Conservation (phyloP, 2,329 filamentous ascomycete genomes). For the Aspergillus aculeatus region DNA sequence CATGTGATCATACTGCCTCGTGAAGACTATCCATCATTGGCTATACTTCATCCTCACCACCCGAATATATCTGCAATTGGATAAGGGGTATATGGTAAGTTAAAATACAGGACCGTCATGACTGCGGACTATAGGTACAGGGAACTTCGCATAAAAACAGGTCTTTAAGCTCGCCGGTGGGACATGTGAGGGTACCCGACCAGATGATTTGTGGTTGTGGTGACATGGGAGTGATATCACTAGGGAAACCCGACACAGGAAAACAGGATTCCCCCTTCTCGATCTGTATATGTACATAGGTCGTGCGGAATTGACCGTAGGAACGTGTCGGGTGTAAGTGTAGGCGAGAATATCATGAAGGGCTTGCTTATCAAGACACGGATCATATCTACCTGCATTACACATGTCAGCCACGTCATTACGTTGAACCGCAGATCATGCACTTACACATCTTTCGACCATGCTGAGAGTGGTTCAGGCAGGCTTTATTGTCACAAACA, state of each 20-base stretch:
- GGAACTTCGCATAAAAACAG: background rate
- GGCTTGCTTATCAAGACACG: background rate
- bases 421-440: too few relatives aligned
- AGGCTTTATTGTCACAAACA: too few relatives aligned
- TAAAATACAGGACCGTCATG: background rate
- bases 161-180: background rate
- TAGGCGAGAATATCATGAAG: background rate
- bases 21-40: too few relatives aligned
- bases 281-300: background rate
- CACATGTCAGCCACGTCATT: background rate
- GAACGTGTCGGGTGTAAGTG: background rate
- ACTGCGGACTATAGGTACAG: background rate
- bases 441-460: background rate
- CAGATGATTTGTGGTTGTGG: background rate
- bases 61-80: background rate
- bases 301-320: background rate
- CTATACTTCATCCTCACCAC: too few relatives aligned
- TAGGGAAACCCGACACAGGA: background rate
- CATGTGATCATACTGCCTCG: background rate
- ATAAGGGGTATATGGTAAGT: background rate
- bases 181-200: background rate
- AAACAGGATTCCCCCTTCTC: background rate
- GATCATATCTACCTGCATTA: background rate
- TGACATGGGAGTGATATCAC: background rate
- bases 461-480: background rate